phyloP scores from a whole-genome alignment of 306 rosid species.

The Vachellia collinsii region DNA sequence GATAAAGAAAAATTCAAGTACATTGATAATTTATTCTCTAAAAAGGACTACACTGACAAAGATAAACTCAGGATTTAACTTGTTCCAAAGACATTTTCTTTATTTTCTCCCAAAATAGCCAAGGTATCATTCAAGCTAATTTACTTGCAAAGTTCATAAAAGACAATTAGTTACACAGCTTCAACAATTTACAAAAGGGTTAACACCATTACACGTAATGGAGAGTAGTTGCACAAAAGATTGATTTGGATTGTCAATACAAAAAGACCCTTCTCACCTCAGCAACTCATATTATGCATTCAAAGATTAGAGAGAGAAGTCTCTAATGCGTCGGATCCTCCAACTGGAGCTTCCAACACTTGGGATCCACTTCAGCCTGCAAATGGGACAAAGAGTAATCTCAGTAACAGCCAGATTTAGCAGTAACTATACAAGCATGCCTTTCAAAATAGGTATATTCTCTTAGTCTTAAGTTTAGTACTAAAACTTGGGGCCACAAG shows the following conservation, averaged over 20 bases:
- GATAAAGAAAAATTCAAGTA: no score
- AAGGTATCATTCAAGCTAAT: not conserved
- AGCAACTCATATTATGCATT: not conserved
- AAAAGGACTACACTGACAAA: not conserved
- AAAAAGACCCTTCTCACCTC: not conserved
- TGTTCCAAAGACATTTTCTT: not conserved
- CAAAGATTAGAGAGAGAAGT: not conserved
- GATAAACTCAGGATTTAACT: not conserved
- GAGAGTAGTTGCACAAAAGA: not conserved
- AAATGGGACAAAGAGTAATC: conserved; percentile 21
- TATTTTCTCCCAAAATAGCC: not conserved
- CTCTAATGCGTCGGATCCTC: conserved; percentile 49
- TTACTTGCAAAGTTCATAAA: not conserved
- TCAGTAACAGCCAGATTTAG: not conserved
- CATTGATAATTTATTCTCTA: no score
- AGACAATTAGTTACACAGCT: not conserved
- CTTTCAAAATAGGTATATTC: not conserved
- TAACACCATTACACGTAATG: not conserved
- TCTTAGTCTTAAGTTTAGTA: not conserved
- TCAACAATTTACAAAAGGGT: not conserved
- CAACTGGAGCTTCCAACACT: conserved; percentile 60
- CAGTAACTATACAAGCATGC: not conserved
- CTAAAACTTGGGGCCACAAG: not conserved
- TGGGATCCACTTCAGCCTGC: conserved; percentile 72
- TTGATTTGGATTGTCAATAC: not conserved